Base-by-base conservation (phyloP, 2,329 filamentous ascomycete genomes). In the Oidium heveae region DNA sequence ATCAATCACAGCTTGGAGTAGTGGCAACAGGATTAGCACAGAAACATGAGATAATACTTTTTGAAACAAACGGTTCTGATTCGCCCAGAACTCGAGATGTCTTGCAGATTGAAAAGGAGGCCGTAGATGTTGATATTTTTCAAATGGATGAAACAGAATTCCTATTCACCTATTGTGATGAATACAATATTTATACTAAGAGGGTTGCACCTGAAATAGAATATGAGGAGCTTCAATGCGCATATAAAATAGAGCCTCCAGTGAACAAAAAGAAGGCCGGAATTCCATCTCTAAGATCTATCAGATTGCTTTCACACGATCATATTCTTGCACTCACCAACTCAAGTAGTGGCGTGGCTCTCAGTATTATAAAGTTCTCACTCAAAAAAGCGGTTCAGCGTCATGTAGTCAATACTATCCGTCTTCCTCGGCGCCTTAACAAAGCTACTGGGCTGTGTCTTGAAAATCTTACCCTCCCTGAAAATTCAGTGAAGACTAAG, bases 361-460 rank as follows among this genome's bases (percentile, higher is more conserved):
- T 82, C 20, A 71, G 77, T 53, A 76, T 74, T 28, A 71, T 77
- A 57, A 71, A 78, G 22, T 34, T 62, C 28, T 61, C 60, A 53
- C 58, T 59, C 9, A 57, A 55, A 43, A 59, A 59, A 13, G 61
- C 58, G 39, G 65, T 66, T 4, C 64, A 66, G 55, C 74, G 73
- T 20, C 69, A 74, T 15, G 64, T 81, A 37, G 70, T 74, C 6
- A 69, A 73, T 57, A 71, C 70, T 7, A 68, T 70, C 59, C 74
- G 71, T 55, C 73, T 94, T 36, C 79, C 84, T 16, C 75, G 72
- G 54, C 73, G 73, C 55, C 76, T 91, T 58, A 81, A 80, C 56
- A 81, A 84, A 55, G 84, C 84, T 4, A 83, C 85, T 0, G 82
- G 83, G 10, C 72, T 96, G 53, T 84, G 91, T 53, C 78, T 89